Evolutionary conservation across 2,329 filamentous ascomycete species (phyloP), one percentile per base, ranked within the genome.

Genomic region (Exutisphaerella laricina): DNA sequence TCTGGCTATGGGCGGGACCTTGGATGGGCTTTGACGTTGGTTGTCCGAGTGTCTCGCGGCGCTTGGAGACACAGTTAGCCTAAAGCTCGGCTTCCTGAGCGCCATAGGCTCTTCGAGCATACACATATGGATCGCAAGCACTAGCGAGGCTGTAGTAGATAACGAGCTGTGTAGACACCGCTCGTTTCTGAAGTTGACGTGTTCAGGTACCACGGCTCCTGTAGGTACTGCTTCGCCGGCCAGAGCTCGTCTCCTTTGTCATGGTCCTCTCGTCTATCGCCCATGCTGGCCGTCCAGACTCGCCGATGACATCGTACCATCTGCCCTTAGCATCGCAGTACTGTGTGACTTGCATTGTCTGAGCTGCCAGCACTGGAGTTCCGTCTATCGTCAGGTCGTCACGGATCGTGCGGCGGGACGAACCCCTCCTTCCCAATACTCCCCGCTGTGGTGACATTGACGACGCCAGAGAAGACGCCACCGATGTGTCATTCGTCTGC

Each of bases 291-390:
- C 42, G 21, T 3, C 39, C 50, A 8, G 21, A 28, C 4, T 4
- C 16, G 7, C 43, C 45, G 3, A 38, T 42, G 23, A 45, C 25
- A 21, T 51, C 48, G 16, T 49, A 53, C 50, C 50, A 53, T 30
- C 42, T 46, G 8, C 43, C 48, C 17, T 42, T 37, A 5, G 36
- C 45, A 34, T 29, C 35, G 29, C 45, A 42, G 39, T 38, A 42
- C 31, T 46, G 39, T 21, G 34, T 47, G 20, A 51, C 41, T 12
- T 39, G 14, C 34, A 32, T 36, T 5, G 32, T 21, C 10, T 36
- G 39, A 14, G 48, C 48, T 32, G 50, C 50, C 6, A 53, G 41
- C 21, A n/a, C 36, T 5, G 43, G 25, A 18, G 43, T 49, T 6
- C 47, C 47, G 30, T 46, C 40, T 21, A 49, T 49, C 5, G 22